phyloP scores from a whole-genome alignment of 306 rosid species.

The Fragaria ananassa region DNA sequence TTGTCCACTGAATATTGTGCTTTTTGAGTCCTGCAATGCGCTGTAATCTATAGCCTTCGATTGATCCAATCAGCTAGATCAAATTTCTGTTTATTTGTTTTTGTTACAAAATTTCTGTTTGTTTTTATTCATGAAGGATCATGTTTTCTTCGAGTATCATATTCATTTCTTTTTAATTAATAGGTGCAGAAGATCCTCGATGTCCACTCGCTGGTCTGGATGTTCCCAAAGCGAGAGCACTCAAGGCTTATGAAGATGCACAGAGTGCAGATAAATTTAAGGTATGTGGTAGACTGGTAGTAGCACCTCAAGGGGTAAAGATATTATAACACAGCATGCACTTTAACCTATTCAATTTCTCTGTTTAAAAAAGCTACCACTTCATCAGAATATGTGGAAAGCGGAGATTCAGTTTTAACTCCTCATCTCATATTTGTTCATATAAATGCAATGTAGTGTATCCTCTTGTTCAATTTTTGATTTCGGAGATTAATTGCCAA shows the following conservation, averaged over 20 bases:
- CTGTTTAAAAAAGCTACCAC: neutral
- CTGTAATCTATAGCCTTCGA: neutral
- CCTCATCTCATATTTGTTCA: neutral
- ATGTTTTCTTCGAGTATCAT: conserved; percentile 4
- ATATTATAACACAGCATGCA: neutral
- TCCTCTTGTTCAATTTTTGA: neutral
- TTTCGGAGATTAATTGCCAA: neutral
- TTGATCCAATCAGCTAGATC: conserved; percentile 14
- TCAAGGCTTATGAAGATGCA: conserved; percentile 40
- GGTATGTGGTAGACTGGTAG: conserved; percentile 31
- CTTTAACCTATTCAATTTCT: conserved; percentile 16
- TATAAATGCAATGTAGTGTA: neutral
- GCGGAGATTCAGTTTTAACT: neutral
- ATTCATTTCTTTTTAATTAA: conserved; percentile 17
- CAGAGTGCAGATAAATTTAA: conserved; percentile 46
- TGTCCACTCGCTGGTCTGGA: conserved; percentile 68
- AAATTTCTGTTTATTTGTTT: neutral
- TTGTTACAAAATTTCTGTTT: neutral
- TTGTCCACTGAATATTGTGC: neutral
- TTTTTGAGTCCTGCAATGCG: neutral
- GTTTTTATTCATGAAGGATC: conserved; percentile 14
- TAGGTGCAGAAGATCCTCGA: conserved; percentile 84
- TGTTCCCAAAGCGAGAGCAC: conserved; percentile 33
- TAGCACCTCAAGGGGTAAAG: conserved; percentile 4
- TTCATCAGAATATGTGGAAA: neutral